Base-by-base conservation (phyloP, 768 basidiomycete genomes). In the Lentinula guzmanii region DNA sequence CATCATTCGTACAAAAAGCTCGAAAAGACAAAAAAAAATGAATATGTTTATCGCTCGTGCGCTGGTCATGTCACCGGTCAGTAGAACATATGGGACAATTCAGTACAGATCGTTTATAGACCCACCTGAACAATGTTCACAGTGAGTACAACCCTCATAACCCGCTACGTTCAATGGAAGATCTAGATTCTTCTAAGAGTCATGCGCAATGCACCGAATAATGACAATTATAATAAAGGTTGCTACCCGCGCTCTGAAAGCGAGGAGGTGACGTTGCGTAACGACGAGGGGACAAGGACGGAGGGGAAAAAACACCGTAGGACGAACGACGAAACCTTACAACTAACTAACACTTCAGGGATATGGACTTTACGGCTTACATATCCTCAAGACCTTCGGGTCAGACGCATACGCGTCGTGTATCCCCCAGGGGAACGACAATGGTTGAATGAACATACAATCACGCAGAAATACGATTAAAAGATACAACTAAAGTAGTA, bases 321-420 rank as follows among this genome's bases (percentile, higher is more conserved):
- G 8, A 43, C 42, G 9, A 43, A 43, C 16, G n/a, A 7, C 42
- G 13, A 7, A 43, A 10, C 42, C 42, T 11, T 43, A 43, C 42
- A 43, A 11, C 42, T 8, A 5, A 43, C 42, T 43, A 43, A 43
- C n/a, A 43, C 42, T 11, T 43, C 5, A 43, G 9, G 42, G 42
- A 43, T 43, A 43, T n/a, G 16, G 42, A 43, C 42, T 43, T 43
- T 11, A 43, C 42, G 13, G 42, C 42, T 10, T 10, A 5, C 13
- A 43, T 43, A 43, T 11, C 42, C 13, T 10, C 9, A 2, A 15
- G 42, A 43, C 42, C 42, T n/a, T 43, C 42, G 42, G 42, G 42
- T 43, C 42, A 15, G 42, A 43, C 42, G 58, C 64, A 61, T 67
- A 69, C 5, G 69, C 69, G 50, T 55, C 64, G 50, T 69, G 68